A percentile compares a stretch with the other conserved stretches of the same genome.
Evolutionary conservation across 768 basidiomycete genomes (phyloP).

Genomic region (Boletus subcaerulescens): DNA sequence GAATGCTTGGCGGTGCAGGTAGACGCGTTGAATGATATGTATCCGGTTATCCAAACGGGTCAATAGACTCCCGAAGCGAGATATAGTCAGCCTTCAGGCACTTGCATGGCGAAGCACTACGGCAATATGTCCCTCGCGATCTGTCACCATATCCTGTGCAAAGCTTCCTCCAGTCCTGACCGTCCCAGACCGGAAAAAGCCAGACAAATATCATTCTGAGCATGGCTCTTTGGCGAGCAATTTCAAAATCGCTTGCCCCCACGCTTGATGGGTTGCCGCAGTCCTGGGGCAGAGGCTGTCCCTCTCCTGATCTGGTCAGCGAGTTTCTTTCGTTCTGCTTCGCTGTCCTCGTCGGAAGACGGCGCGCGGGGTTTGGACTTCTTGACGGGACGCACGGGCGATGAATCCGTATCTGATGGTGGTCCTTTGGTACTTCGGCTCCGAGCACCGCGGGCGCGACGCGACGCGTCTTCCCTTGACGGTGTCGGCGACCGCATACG

Average conservation of each 20-base stretch:
- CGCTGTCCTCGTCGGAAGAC: conserved; percentile 59
- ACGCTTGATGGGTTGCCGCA: conserved; percentile 73
- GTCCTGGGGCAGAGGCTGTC: conserved; percentile 43
- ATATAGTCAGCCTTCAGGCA: conserved; percentile 1
- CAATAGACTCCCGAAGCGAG: neutral
- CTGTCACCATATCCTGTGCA: conserved; percentile 10
- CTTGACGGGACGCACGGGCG: conserved; percentile 53
- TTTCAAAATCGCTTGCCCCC: conserved; percentile 71
- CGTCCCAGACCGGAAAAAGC: neutral
- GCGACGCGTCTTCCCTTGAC: conserved; percentile 9
- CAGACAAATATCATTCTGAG: neutral
- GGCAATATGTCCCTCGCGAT: neutral
- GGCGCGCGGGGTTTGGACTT: conserved; percentile 36
- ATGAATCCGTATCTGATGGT: conserved; percentile 47
- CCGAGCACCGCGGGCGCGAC: conserved; percentile 16
- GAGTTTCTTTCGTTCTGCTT: conserved; percentile 46
- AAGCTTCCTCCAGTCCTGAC: neutral
- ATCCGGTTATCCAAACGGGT: neutral
- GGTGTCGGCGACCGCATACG: conserved; percentile 23
- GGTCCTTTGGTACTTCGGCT: conserved; percentile 26
- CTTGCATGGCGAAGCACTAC: neutral
- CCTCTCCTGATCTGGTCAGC: conserved; percentile 42
- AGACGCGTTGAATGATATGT: neutral
- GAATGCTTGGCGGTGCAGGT: neutral
- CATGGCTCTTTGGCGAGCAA: neutral